Base-by-base conservation (phyloP, 192 early-diverging fungal genomes). In the Linnemannia zychae region DNA sequence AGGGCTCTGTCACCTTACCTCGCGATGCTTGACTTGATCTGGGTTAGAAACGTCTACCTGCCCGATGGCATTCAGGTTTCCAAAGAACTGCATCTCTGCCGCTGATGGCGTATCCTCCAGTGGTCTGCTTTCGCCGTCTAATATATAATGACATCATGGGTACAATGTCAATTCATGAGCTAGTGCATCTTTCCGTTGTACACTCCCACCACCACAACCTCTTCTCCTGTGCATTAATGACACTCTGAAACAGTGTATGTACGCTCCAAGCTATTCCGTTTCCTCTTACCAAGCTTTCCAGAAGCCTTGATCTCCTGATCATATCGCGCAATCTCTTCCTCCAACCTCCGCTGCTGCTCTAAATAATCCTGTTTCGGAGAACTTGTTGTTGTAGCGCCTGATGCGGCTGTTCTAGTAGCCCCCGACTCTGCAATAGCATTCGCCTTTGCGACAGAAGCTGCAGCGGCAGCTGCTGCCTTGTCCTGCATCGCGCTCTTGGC, bases 31-130 rank as follows among this genome's bases (percentile, higher is more conserved):
- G 69, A 85, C 57, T 36, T 85, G 70, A 65, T 85, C 83, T 20
- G 83, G 83, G 48, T 79, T 79, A 11, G 68, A 31, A 4, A 85
- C 77, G 1, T 79, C 20, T 38, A 85, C 83, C 22, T 85, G 83
- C 22, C 83, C 83, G 7, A 85, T 75, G 16, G 68, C 44, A 31
- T 67, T 85, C 22, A 85, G 65, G 65, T 85, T 85, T 40, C 83
- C 83, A 76, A 85, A 85, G 72, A 85, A 85, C 63, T 85, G 77
- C n/a, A 79, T 46, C 67, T 85, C 74, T 34, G 83, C 83, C 38
- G 83, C 83, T 22, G 83, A 85, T 0, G 83, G 83, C 24, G 83
- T 85, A 38, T 85, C 83, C 48, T 85, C 83, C 18, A 67, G 33
- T 7, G 83, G 83, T 46, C 83, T 69, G 37, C 68, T 76, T 50